These are phyloP conservation scores for Sporothrix inflata DNA, from an alignment of 2,329 filamentous ascomycete genomes.

Conservation along the genomic window DNA sequence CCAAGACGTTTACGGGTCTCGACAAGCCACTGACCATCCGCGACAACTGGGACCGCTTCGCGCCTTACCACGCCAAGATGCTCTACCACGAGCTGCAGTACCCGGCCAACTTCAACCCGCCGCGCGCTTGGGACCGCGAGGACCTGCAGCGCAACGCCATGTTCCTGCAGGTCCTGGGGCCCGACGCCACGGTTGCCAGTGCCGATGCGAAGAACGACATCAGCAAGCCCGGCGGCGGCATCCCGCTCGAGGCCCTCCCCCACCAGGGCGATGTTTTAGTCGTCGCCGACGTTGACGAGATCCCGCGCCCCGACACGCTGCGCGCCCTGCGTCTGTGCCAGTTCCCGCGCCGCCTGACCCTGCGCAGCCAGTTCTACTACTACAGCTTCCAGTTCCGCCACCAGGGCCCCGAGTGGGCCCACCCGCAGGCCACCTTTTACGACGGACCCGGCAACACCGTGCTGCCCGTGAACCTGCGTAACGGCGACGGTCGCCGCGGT, in stretches of 20 bases:
- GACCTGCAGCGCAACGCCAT: constrained; percentile 58
- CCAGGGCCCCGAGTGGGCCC: constrained; percentile 53
- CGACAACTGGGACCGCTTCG: constrained; percentile 57
- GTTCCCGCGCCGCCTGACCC: constrained; percentile 57
- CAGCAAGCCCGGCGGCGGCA: constrained; percentile 29
- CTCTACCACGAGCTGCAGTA: constrained; percentile 59
- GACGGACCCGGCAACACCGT: constrained; percentile 52
- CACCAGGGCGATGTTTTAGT: constrained; percentile 58
- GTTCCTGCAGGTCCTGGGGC: constrained; percentile 56
- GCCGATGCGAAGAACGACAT: background rate
- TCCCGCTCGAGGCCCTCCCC: constrained; percentile 45
- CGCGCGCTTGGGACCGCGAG: constrained; percentile 52
- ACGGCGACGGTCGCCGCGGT: constrained; percentile 46
- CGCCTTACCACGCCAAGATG: constrained; percentile 61
- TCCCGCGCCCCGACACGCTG: constrained; percentile 56
- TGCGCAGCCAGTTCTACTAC: constrained; percentile 58
- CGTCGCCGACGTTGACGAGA: constrained; percentile 64
- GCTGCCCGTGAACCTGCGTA: constrained; percentile 57
- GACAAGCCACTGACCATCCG: constrained; percentile 58
- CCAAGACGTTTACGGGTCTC: constrained; percentile 60
- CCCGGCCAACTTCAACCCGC: constrained; percentile 47
- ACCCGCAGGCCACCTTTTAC: constrained; percentile 64
- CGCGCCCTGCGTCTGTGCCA: constrained; percentile 53
- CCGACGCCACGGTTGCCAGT: background rate
- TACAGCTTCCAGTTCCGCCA: constrained; percentile 61